Conservation (phyloP, 2,329 filamentous ascomycete species). For the Ophiostoma ulmi region DNA sequence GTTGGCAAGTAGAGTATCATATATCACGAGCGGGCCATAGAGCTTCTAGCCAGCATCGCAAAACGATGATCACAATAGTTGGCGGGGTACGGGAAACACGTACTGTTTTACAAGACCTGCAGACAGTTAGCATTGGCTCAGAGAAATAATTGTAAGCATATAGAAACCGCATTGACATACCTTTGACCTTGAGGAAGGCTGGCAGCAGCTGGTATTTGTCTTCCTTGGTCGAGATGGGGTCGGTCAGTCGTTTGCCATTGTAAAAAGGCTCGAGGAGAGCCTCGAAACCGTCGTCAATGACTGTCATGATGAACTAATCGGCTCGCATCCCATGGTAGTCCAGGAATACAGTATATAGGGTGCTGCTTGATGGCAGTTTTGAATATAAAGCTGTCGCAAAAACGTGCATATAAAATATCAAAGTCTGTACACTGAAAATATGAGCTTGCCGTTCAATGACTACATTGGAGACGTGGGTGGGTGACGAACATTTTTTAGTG, state of each 20-base stretch:
- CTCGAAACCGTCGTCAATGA: slow-evolving; percentile 59
- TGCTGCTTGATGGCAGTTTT: neutral
- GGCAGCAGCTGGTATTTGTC: slow-evolving; percentile 98
- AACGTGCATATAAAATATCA: neutral
- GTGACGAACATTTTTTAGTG: slow-evolving; percentile 14
- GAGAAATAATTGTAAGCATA: neutral
- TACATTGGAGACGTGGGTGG: neutral
- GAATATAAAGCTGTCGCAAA: neutral
- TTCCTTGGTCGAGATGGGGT: slow-evolving; percentile 59
- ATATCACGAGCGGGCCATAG: neutral
- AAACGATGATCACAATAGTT: neutral
- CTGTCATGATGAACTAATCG: slow-evolving; percentile 40
- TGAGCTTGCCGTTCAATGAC: slow-evolving; percentile 2
- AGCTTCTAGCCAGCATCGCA: neutral
- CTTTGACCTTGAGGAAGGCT: slow-evolving; percentile 97
- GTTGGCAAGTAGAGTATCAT: neutral
- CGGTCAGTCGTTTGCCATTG: slow-evolving; percentile 62
- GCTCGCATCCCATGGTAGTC: slow-evolving; percentile 20
- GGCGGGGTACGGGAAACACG: slow-evolving; percentile 29
- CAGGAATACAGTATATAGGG: neutral
- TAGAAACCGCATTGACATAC: slow-evolving; percentile 36
- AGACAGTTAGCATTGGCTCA: slow-evolving; percentile 18
- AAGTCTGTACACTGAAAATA: slow-evolving; percentile 4
- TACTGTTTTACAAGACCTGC: slow-evolving; percentile 78
- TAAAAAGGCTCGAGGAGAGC: slow-evolving; percentile 63